Evolutionary conservation across 2,329 filamentous ascomycete genomes (phyloP).

Genomic region (Fusarium tuaranense): DNA sequence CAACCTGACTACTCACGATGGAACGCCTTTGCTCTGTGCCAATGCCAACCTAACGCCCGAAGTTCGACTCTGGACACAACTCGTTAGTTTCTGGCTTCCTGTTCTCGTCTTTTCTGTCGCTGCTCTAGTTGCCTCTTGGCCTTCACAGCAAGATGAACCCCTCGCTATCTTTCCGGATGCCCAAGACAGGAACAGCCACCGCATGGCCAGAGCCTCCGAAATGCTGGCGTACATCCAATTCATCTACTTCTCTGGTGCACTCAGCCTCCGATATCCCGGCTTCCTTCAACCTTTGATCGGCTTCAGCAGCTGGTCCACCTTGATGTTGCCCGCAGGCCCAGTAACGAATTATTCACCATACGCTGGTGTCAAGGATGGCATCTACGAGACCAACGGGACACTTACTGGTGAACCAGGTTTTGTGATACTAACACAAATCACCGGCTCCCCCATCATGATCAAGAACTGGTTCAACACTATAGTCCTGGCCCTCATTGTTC

Average conservation of each 20-base stretch:
- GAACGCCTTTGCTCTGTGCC: neutral
- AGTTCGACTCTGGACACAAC: neutral
- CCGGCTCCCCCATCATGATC: constrained; percentile 71
- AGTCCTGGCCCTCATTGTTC: constrained; percentile 69
- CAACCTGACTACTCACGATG: neutral
- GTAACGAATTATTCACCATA: constrained; percentile 41
- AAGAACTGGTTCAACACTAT: constrained; percentile 79
- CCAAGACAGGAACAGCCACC: neutral
- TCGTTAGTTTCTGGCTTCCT: constrained; percentile 24
- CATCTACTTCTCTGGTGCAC: constrained; percentile 74
- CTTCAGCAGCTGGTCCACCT: constrained; percentile 73
- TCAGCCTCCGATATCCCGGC: constrained; percentile 78
- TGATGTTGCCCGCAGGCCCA: constrained; percentile 65
- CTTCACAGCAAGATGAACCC: neutral
- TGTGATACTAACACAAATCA: constrained; percentile 73
- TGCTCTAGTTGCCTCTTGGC: constrained; percentile 4
- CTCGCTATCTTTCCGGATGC: neutral
- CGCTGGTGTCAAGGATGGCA: constrained; percentile 58
- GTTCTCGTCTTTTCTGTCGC: constrained; percentile 7
- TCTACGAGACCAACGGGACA: constrained; percentile 75
- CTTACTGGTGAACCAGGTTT: constrained; percentile 67
- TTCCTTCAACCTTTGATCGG: constrained; percentile 79
- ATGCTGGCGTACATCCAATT: constrained; percentile 83
- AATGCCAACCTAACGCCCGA: constrained; percentile 14
- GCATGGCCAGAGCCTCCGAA: constrained; percentile 49